Evolutionary conservation across 768 basidiomycete genomes (phyloP), one percentile per base, ranked within the genome.

Genomic region (Amanita polypyramis): DNA sequence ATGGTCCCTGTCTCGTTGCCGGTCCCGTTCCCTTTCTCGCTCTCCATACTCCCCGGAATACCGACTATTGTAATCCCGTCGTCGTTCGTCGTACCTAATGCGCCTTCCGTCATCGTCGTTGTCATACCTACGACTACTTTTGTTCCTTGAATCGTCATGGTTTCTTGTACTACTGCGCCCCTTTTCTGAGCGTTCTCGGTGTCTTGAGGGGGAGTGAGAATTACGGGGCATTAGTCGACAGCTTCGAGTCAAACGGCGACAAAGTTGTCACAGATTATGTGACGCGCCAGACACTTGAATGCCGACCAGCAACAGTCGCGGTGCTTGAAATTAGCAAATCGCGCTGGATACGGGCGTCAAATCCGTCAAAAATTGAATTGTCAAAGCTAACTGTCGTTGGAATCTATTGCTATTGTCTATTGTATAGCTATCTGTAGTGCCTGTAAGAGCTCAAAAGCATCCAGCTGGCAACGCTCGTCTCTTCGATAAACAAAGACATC

Each of bases 21-120:
- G 44, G 43, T 57, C 54, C 10, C 54, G 46, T 35, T 54, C 54
- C 41, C 54, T 49, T 15, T 52, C 54, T 9, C 44, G 42, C 20
- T 52, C 51, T n/a, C 51, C 47, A 32, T 54, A 50, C 5, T 20
- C 43, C 32, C 49, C 33, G 6, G 38, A 15, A 41, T 48, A 29
- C 17, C 17, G 12, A 17, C 21, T 29, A 19, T 44, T 23, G 36
- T 43, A 44, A 17, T 43, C 42, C 25, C 49, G 34, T 40, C 42
- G 30, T 4, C 35, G 34, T 4, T 50, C 43, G 19, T 50, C 49
- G 5, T 21, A 33, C 29, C 40, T 44, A 25, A 35, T 9, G 7
- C 25, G 42, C 2, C 15, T 35, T 32, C 9, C 35, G 9, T 44
- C 29, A 30, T 15, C 21, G 25, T 35, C n/a, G 15, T 23, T 29